Conservation (phyloP, 345 rosid species). For the Chamaenerion angustifolium region DNA sequence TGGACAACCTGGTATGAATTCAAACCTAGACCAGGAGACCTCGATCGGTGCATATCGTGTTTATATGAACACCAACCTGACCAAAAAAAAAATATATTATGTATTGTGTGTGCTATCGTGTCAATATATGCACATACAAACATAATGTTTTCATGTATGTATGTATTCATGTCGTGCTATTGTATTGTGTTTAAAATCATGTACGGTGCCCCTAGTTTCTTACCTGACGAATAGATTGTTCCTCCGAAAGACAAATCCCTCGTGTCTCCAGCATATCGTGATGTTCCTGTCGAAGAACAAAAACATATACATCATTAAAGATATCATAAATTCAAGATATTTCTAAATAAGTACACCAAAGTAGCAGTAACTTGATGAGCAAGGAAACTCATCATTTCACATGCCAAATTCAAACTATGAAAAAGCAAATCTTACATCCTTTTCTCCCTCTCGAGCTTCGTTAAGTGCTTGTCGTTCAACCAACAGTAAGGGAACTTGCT, state of each 20-base stretch:
- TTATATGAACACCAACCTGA: no score
- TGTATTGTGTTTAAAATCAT: no score
- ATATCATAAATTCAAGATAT: not conserved
- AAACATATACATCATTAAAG: not conserved
- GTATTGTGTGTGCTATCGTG: no score
- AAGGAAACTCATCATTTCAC: not conserved
- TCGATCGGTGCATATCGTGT: no score
- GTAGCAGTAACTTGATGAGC: not conserved
- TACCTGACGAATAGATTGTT: slow-evolving; percentile 76
- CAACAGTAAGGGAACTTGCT: slow-evolving; percentile 80
- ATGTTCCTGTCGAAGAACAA: slow-evolving; percentile 44
- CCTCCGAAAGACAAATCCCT: slow-evolving; percentile 97
- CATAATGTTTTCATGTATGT: no score
- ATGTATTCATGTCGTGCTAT: no score
- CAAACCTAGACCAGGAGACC: no score
- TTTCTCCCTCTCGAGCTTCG: slow-evolving; percentile 94
- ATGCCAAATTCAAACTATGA: no score
- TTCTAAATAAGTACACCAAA: not conserved
- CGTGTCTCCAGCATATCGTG: slow-evolving; percentile 95
- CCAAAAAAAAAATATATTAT: no score
- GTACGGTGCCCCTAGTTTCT: no score
- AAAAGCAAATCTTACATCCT: slow-evolving; percentile 54
- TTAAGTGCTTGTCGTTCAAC: slow-evolving; percentile 91
- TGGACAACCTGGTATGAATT: no score
- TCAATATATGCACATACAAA: no score